Percentiles rank a stretch among this genome's conserved stretches.
Evolutionary conservation across 2,329 filamentous ascomycete genomes (phyloP).

Genomic region (Cryphonectria carpinicola): DNA sequence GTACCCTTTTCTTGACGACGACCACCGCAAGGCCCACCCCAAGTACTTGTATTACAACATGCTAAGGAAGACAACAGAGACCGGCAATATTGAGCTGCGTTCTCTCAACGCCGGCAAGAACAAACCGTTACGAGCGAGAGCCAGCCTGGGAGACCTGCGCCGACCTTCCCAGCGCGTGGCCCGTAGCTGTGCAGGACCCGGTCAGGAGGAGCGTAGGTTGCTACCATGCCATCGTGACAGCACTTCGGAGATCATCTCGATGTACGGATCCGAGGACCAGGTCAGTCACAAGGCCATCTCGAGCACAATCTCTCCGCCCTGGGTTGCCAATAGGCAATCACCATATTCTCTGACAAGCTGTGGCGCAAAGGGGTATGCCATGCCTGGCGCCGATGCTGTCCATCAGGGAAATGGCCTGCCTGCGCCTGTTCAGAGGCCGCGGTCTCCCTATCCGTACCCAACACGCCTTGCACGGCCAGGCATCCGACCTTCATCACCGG

Average conservation of each 20-base stretch:
- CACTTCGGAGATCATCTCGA: slow-evolving; percentile 59
- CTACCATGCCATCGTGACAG: slow-evolving; percentile 56
- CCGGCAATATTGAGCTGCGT: slow-evolving; percentile 66
- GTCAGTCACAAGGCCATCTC: slow-evolving; percentile 41
- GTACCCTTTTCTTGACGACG: slow-evolving; percentile 42
- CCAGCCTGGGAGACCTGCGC: slow-evolving; percentile 37
- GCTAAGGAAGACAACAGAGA: slow-evolving; percentile 68
- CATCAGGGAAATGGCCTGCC: slow-evolving; percentile 37
- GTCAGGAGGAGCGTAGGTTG: slow-evolving; percentile 47
- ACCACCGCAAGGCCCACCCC: slow-evolving; percentile 46
- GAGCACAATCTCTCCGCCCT: slow-evolving; percentile 47
- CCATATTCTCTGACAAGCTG: slow-evolving; percentile 61
- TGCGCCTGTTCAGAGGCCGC: slow-evolving; percentile 43
- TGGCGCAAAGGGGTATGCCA: slow-evolving; percentile 39
- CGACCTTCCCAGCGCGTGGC: slow-evolving; percentile 36
- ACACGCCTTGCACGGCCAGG: slow-evolving; percentile 60
- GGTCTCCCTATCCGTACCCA: slow-evolving; percentile 63
- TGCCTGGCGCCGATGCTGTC: slow-evolving; percentile 31
- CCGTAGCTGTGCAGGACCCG: slow-evolving; percentile 39
- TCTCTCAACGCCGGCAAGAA: slow-evolving; percentile 60
- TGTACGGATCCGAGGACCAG: slow-evolving; percentile 57
- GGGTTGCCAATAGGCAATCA: slow-evolving; percentile 49
- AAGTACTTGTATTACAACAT: slow-evolving; percentile 65
- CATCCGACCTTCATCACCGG: slow-evolving; percentile 53
- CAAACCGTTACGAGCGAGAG: slow-evolving; percentile 37